Evolutionary conservation across 1,284 basidiomycete genomes (phyloP), one percentile per base, ranked within the genome.

Genomic region (Ganoderma leucocontextum): DNA sequence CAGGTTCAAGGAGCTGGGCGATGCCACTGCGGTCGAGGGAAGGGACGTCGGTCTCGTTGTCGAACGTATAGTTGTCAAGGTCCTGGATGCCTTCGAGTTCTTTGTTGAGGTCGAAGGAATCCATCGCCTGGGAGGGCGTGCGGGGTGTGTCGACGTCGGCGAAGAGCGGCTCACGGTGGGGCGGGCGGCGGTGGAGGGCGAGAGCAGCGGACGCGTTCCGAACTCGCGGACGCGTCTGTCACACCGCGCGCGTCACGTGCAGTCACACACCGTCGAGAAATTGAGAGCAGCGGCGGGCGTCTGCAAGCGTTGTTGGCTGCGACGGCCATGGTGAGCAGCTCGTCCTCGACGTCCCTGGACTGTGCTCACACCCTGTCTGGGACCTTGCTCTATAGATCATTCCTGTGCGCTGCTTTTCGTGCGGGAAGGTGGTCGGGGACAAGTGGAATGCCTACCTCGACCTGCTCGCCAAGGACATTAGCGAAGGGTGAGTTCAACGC

Each of bases 401-500:
- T 70, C 93, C 94, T 65, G 91, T 95, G 5, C 88, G 93, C 63
- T 96, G 94, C 74, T 97, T 97, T 79, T 95, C 95, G 38, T 97
- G 95, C 76, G 95, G 95, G 58, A 97, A 97, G 81, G 95, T 97
- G 70, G 90, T 97, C 59, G 95, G 95, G 64, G 95, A 97, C 84
- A 94, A 97, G 74, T 97, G 96, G 95, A 92, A 90, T 71, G 86
- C 87, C 36, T 97, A 96, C 80, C 83, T 97, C 60, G 89, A 92
- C 75, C 82, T 96, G 39, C 83, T 97, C 68, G 87, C 91, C 49
- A 87, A 89, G 65, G 95, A 94, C 72, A 87, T 89, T 78, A 90
- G 87, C 72, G 96, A 98, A 85, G 95, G 96, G 95, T 96, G 75
- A 73, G 92, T 81, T 52, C 29, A 35, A 19, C 19, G 19, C n/a